Evolutionary conservation across 371 early-diverging fungal species (phyloP).

Genomic region (Catenaria anguillulae): DNA sequence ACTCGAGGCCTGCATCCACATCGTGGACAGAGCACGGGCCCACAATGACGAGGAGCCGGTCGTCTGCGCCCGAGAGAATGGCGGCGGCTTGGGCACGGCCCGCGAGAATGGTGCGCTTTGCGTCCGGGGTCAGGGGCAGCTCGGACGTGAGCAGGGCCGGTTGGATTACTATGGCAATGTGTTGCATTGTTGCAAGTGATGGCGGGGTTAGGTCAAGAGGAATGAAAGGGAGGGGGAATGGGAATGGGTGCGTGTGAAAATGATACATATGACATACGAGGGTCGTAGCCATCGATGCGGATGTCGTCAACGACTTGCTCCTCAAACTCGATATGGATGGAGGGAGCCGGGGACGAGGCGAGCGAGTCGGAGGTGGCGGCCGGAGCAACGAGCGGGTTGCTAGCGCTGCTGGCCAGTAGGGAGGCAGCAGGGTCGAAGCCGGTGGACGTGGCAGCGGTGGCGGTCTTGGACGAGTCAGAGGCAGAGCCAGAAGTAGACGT

Average conservation of each 20-base stretch:
- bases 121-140: slow-evolving; percentile 17
- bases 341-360: background rate
- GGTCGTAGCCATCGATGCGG: slow-evolving; percentile 23
- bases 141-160: slow-evolving; percentile 21
- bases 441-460: no score
- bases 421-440: no score
- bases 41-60: slow-evolving; percentile 61
- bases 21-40: slow-evolving; percentile 90
- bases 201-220: slow-evolving; percentile 9
- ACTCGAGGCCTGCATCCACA: slow-evolving; percentile 67
- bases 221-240: no score
- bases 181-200: background rate
- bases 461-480: no score
- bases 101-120: slow-evolving; percentile 37
- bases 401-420: no score
- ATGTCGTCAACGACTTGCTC: slow-evolving; percentile 27
- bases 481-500: no score
- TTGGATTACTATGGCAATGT: slow-evolving; percentile 9
- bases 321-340: slow-evolving; percentile 6
- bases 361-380: no score
- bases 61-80: slow-evolving; percentile 45
- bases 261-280: slow-evolving; percentile 15
- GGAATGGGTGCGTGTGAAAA: background rate
- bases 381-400: no score
- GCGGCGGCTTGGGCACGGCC: slow-evolving; percentile 22